These are phyloP conservation scores for Neurospora sp. DNA, from an alignment of 495 filamentous ascomycete species.

Conservation along the genomic window DNA sequence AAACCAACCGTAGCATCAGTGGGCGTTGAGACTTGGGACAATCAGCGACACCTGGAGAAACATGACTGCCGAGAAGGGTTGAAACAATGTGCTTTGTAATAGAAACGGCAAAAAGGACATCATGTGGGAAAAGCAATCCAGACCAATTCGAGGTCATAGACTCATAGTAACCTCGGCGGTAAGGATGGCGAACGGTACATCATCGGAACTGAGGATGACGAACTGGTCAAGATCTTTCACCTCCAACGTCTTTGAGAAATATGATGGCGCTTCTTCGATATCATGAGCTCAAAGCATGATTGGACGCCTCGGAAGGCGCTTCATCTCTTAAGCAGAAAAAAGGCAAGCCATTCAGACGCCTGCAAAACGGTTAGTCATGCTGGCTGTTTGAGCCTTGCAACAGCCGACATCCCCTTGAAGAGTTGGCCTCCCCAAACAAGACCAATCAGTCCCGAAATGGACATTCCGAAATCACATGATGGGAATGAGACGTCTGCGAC, in stretches of 20 bases:
- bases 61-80: background rate
- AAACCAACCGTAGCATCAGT: background rate
- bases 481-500: background rate
- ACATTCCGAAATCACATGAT: background rate
- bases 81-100: background rate
- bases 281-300: background rate
- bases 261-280: background rate
- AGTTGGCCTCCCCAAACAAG: background rate
- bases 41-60: background rate
- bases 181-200: background rate
- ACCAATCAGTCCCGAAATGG: background rate
- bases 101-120: background rate
- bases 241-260: background rate
- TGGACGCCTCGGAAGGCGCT: background rate
- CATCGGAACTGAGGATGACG: background rate
- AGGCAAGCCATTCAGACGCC: slow-evolving; percentile 11
- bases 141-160: background rate
- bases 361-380: background rate
- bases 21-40: background rate
- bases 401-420: slow-evolving; percentile 4
- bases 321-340: slow-evolving; percentile 6
- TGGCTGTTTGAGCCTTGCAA: slow-evolving; percentile 7
- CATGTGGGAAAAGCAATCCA: background rate
- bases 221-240: background rate
- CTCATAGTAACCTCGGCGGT: background rate